Conservation (phyloP, 257 asterid species). For the Euphrasia confusa region DNA sequence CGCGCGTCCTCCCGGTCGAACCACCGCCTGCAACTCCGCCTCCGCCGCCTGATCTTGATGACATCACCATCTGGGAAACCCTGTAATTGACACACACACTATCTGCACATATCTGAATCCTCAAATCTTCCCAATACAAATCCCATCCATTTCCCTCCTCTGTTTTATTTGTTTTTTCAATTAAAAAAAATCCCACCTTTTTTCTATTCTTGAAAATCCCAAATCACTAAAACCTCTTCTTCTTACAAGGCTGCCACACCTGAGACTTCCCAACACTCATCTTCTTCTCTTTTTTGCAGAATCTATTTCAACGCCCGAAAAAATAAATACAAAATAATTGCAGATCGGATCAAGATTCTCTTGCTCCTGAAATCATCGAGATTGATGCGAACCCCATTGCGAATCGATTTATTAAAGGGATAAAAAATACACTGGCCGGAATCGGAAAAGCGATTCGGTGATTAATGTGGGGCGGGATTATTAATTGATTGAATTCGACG, state of each 20-base stretch:
- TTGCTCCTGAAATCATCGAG: too few relatives aligned
- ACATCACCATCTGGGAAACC: conserved; percentile 35
- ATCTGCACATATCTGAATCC: background rate
- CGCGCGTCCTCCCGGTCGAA: conserved; percentile 56
- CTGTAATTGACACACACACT: conserved; percentile 4
- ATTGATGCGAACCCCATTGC: too few relatives aligned
- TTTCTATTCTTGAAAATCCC: too few relatives aligned
- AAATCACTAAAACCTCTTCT: conserved; percentile 58
- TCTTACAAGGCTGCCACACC: conserved; percentile 96
- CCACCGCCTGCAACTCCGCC: conserved; percentile 30
- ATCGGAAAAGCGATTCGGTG: too few relatives aligned
- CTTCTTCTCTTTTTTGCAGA: conserved; percentile 4
- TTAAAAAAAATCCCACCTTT: too few relatives aligned
- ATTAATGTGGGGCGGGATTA: too few relatives aligned
- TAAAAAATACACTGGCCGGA: too few relatives aligned
- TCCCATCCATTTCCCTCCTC: conserved; percentile 26
- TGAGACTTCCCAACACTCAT: conserved; percentile 74
- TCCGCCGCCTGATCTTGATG: conserved; percentile 53
- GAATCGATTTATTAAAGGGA: too few relatives aligned
- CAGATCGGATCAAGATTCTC: conserved; percentile 20
- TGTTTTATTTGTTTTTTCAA: too few relatives aligned
- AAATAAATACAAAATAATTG: background rate
- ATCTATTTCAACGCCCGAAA: background rate
- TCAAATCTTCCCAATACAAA: conserved; percentile 32
- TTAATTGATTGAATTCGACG: too few relatives aligned